phyloP scores from a whole-genome alignment of 2,329 filamentous ascomycete species.

The Apiospora saccharicola region DNA sequence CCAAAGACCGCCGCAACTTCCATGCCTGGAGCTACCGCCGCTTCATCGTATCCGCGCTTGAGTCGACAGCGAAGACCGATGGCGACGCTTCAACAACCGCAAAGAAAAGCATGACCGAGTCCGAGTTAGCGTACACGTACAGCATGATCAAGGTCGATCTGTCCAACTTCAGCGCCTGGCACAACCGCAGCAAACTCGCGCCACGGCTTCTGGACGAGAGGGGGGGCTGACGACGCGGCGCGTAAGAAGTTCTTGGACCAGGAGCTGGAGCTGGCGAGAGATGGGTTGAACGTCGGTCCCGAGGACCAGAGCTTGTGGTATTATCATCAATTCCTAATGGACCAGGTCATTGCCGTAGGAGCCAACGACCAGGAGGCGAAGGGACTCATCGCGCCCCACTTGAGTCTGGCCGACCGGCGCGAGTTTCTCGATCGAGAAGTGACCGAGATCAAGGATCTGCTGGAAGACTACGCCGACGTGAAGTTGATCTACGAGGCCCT shows the following conservation, averaged over 20 bases:
- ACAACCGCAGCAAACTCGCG: slow-evolving; percentile 86
- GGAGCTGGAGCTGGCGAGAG: slow-evolving; percentile 78
- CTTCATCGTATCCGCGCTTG: slow-evolving; percentile 77
- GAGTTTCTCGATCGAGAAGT: slow-evolving; percentile 75
- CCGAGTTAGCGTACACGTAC: slow-evolving; percentile 89
- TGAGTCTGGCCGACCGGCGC: slow-evolving; percentile 68
- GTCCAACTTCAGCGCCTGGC: slow-evolving; percentile 98
- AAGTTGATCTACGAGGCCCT: slow-evolving; percentile 90
- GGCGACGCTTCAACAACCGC: slow-evolving; percentile 42
- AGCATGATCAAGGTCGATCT: slow-evolving; percentile 86
- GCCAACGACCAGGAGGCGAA: slow-evolving; percentile 40
- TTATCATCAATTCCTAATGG: slow-evolving; percentile 89
- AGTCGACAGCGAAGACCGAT: slow-evolving; percentile 53
- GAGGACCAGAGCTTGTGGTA: slow-evolving; percentile 98
- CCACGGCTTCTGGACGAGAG: slow-evolving; percentile 77
- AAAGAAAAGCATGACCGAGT: slow-evolving; percentile 70
- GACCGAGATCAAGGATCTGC: slow-evolving; percentile 72
- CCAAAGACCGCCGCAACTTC: slow-evolving; percentile 87
- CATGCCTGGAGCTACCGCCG: slow-evolving; percentile 95
- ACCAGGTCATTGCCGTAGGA: slow-evolving; percentile 61
- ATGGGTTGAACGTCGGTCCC: slow-evolving; percentile 85
- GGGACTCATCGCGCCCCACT: slow-evolving; percentile 67
- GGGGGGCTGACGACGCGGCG: slow-evolving; percentile 64
- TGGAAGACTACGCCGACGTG: slow-evolving; percentile 63
- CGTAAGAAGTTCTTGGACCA: slow-evolving; percentile 75